Conservation (phyloP, 2,329 filamentous ascomycete species). For the Cordyceps tenuipes region DNA sequence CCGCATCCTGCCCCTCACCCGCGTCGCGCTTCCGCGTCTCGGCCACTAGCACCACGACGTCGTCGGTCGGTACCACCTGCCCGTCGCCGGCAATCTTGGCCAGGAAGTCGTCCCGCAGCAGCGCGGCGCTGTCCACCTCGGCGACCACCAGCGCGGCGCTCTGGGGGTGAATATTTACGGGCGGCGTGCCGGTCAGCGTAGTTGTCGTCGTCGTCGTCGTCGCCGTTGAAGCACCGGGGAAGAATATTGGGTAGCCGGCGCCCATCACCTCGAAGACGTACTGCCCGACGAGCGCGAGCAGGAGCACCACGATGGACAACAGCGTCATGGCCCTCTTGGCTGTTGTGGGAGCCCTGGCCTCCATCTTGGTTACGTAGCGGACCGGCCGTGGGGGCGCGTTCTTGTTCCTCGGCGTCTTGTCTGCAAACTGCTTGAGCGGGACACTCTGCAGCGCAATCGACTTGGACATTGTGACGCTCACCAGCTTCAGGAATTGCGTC, state of each 20-base stretch:
- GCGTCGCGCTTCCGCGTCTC: constrained; percentile 18
- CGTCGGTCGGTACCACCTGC: constrained; percentile 26
- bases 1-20: constrained; percentile 12
- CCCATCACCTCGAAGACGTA: constrained; percentile 56
- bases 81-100: constrained; percentile 29
- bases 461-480: constrained; percentile 73
- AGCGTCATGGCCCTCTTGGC: constrained; percentile 43
- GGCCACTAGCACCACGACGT: constrained; percentile 31
- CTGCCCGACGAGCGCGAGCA: constrained; percentile 55
- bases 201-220: neutral
- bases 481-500: constrained; percentile 54
- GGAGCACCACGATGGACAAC: constrained; percentile 47
- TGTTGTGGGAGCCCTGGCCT: constrained; percentile 41
- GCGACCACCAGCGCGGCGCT: constrained; percentile 11
- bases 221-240: constrained; percentile 31
- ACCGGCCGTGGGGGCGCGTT: constrained; percentile 38
- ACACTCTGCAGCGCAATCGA: constrained; percentile 73
- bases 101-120: constrained; percentile 26
- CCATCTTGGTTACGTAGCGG: constrained; percentile 62
- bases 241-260: constrained; percentile 41
- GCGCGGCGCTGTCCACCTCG: constrained; percentile 18
- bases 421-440: constrained; percentile 47
- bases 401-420: constrained; percentile 27
- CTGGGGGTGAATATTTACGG: constrained; percentile 14
- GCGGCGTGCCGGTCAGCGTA: constrained; percentile 14